Percentiles rank a stretch among this genome's conserved stretches.
Evolutionary conservation across 2,329 filamentous ascomycete species (phyloP).

Genomic region (Fusarium napiforme): DNA sequence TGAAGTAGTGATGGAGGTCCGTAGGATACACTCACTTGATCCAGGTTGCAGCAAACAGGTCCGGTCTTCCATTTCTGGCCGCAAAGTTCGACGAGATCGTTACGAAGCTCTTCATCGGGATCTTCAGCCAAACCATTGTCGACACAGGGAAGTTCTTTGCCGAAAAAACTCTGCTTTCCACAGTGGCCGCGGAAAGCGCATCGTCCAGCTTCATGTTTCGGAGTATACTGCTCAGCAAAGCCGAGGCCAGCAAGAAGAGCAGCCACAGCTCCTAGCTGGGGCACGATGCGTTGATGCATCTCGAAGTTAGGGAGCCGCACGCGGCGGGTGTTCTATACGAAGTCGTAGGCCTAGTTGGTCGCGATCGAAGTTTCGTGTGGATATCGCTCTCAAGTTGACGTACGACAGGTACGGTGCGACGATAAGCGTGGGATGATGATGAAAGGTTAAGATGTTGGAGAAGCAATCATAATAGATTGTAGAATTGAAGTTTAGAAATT

Average conservation of each 20-base stretch:
- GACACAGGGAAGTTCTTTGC: slow-evolving; percentile 87
- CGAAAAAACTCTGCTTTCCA: slow-evolving; percentile 90
- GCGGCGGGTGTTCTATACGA: slow-evolving; percentile 24
- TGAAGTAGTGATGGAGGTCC: slow-evolving; percentile 1
- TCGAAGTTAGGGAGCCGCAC: slow-evolving; percentile 35
- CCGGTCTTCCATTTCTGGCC: slow-evolving; percentile 86
- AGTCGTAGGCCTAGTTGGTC: slow-evolving; percentile 26
- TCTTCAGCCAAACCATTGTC: slow-evolving; percentile 86
- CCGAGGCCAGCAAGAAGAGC: slow-evolving; percentile 45
- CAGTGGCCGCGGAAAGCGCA: slow-evolving; percentile 94
- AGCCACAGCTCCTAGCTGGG: slow-evolving; percentile 47
- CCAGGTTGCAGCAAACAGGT: slow-evolving; percentile 83
- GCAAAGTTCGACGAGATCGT: slow-evolving; percentile 85
- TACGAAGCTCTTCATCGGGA: slow-evolving; percentile 76
- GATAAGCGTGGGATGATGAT: slow-evolving; percentile 21
- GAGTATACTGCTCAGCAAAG: slow-evolving; percentile 53
- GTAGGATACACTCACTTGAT: slow-evolving; percentile 70
- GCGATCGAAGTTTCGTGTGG: slow-evolving; percentile 18
- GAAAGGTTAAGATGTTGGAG: slow-evolving; percentile 10
- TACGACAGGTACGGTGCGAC: slow-evolving; percentile 11
- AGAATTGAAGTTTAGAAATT: slow-evolving; percentile 2
- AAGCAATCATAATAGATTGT: slow-evolving; percentile 31
- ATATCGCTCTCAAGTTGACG: slow-evolving; percentile 21
- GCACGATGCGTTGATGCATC: slow-evolving; percentile 50
- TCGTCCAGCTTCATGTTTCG: slow-evolving; percentile 84